Evolutionary conservation across 768 basidiomycete genomes (phyloP), one percentile per base, ranked within the genome.

Genomic region (Saitozyma sp.): DNA sequence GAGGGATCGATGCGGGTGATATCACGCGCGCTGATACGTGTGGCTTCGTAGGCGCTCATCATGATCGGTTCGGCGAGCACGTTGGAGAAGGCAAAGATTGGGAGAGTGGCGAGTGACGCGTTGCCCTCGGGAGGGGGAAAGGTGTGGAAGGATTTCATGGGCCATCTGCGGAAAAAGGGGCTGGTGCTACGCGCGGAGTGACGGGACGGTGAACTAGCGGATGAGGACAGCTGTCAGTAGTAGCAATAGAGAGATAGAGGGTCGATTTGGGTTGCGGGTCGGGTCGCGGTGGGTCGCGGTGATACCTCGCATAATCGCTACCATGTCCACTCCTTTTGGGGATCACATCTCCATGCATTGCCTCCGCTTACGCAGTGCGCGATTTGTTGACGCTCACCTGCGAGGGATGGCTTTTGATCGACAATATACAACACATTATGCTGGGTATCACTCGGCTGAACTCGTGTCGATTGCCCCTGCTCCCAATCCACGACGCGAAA

Each of bases 11-110:
- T 10, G 19, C 14, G 8, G 29, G 37, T 39, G 20, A 8, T 49
- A 29, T n/a, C n/a, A n/a, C n/a, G 19, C 20, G 51, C 16, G 45
- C 42, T 61, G 57, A 63, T 61, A 14, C 16, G 40, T 11, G 52
- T 43, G 13, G 5, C 5, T 29, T 29, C 29, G 2, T 52, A 74
- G 74, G 73, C 64, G 7, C 56, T 77, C 19, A 69, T 77, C 50
- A 71, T 77, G 45, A 55, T 77, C 11, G 76, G 76, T 10, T 72
- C 69, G 13, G 63, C 65, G 46, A n/a, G 56, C 13, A 76, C 75
- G 49, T 51, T 64, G 37, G 62, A 51, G 42, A 65, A 63, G 39
- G 65, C 71, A 6, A 51, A 43, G 17, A 50, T 45, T 3, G 56
- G 56, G 6, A 20, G 49, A 14, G 39, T 49, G n/a, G 50, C 54